Conservation (phyloP, 225 moss, liverwort and hornwort genomes). For the Pseudoscleropodium purum region DNA sequence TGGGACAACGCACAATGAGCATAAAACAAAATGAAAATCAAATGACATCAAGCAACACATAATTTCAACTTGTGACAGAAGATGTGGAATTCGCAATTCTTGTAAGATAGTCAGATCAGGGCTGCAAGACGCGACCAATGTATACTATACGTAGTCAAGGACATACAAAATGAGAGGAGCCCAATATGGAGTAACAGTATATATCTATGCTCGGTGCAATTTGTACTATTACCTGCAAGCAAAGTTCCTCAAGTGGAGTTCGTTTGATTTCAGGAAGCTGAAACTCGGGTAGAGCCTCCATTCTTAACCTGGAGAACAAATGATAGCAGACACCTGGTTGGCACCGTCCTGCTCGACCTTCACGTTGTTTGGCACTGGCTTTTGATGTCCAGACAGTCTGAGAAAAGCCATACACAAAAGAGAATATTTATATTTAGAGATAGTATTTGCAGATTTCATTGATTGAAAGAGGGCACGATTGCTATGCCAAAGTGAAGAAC, state of each 20-base stretch:
- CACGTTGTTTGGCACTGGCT: constrained; percentile 90
- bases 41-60: not conserved
- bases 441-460: not conserved
- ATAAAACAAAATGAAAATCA: not conserved
- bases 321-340: constrained; percentile 88
- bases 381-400: constrained; percentile 80
- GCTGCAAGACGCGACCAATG: not conserved
- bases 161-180: not conserved
- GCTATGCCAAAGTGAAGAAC: not conserved
- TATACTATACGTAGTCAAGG: not conserved
- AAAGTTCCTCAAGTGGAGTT: constrained; percentile 93
- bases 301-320: constrained; percentile 81
- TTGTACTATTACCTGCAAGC: constrained; percentile 51
- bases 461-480: not conserved
- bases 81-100: not conserved
- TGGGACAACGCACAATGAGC: constrained; percentile 1
- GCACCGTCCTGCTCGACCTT: constrained; percentile 91
- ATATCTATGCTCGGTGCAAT: not conserved
- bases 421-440: not conserved
- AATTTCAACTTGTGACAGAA: not conserved
- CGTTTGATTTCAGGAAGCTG: constrained; percentile 98
- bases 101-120: not conserved
- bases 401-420: not conserved
- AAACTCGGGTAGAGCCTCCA: constrained; percentile 80
- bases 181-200: not conserved